These are phyloP conservation scores for Penicillium desertorum DNA, from an alignment of 495 filamentous ascomycete species.

Conservation along the genomic window DNA sequence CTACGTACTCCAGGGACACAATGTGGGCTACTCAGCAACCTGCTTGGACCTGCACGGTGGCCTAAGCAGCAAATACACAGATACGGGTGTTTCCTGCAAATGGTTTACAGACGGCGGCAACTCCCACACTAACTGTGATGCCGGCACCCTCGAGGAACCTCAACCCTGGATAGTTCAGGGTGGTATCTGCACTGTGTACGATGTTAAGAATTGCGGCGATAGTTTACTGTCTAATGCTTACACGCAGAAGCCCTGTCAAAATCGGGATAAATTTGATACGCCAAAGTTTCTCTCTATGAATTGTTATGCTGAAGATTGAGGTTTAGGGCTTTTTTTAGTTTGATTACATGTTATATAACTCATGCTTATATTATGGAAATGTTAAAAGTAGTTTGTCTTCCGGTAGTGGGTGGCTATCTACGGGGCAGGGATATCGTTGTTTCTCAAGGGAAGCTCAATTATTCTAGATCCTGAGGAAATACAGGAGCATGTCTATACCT, in stretches of 20 bases:
- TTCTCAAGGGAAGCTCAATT: no score
- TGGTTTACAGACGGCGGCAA: background rate
- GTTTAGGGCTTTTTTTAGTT: background rate
- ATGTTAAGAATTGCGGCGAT: background rate
- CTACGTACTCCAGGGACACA: background rate
- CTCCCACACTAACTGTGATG: background rate
- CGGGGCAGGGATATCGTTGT: no score
- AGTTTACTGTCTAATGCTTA: background rate
- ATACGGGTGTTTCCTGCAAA: background rate
- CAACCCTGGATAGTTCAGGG: background rate
- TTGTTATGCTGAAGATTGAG: background rate
- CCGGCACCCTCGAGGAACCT: background rate
- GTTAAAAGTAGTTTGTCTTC: no score
- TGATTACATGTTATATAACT: no score
- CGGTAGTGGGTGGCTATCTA: no score
- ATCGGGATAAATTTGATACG: slow-evolving; percentile 2
- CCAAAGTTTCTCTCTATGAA: slow-evolving; percentile 2
- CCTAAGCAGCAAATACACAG: background rate
- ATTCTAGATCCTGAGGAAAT: no score
- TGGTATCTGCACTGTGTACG: background rate
- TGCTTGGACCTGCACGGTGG: background rate
- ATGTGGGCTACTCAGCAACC: background rate
- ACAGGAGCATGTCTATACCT: no score
- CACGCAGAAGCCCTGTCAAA: background rate
- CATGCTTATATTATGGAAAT: no score